Base-by-base conservation (phyloP, 1,284 basidiomycete genomes). In the Coriolopsis trogii region DNA sequence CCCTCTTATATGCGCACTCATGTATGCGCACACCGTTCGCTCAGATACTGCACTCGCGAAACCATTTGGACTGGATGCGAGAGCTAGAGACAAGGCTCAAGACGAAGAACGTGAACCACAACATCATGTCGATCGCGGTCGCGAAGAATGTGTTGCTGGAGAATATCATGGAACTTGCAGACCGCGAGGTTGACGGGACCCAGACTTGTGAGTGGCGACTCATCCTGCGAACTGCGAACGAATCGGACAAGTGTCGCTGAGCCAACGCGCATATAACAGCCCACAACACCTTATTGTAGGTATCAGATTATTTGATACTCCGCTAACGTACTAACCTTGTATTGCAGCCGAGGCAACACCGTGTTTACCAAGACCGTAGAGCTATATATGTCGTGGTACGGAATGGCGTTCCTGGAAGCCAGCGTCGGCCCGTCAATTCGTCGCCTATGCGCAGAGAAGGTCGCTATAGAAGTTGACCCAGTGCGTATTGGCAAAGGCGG, bases 301-400 rank as follows among this genome's bases (percentile, higher is more conserved):
- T 67, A 8, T 9, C 9, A 10, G 29, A 9, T 25, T 15, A 9
- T 21, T 12, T 6, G n/a, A 16, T 3, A 6, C 20, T 15, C 2
- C 18, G 13, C 13, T 7, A n/a, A 23, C 6, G 21, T 25, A 23
- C 41, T 20, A n/a, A 18, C 8, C 6, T 21, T 21, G 24, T 21
- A n/a, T 37, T 25, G 16, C 39, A 69, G 67, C 53, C 84, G 91
- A 45, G 90, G 89, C 24, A 93, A 92, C 65, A 90, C 86, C 6
- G 81, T 80, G 31, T 76, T 93, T 48, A 93, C 91, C 20, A 93
- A 91, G 67, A 84, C 85, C 9, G 82, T 92, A 70, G 91, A 93
- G 63, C 68, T 83, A 5, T 84, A 83, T 59, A 91, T 93, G 83
- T 73, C 76, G 20, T 84, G 82, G 72, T 87, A 90, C 61, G 91